A percentile compares a stretch with the other conserved stretches of the same genome.
Evolutionary conservation across 2,329 filamentous ascomycete genomes (phyloP).

Genomic region (Apiospora hydei): DNA sequence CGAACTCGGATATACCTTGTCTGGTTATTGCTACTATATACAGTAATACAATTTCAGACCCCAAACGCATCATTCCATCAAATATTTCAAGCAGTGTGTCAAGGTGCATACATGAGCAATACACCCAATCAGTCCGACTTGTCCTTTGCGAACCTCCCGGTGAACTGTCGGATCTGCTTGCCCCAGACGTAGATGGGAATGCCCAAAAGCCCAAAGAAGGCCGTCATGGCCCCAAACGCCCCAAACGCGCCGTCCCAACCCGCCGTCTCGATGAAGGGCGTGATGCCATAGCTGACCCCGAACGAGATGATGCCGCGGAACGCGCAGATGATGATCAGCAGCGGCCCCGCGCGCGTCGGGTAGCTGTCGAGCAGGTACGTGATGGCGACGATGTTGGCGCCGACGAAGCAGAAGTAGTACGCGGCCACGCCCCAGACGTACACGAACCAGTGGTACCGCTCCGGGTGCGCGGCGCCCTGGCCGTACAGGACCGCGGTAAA

Average conservation of each 20-base stretch:
- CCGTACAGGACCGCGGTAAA: constrained; percentile 49
- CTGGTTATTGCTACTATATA: constrained; percentile 3
- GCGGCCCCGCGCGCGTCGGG: constrained; percentile 48
- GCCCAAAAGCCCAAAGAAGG: constrained; percentile 37
- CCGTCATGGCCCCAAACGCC: constrained; percentile 43
- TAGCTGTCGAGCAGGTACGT: constrained; percentile 54
- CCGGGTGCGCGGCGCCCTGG: constrained; percentile 43
- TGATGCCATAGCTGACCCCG: constrained; percentile 42
- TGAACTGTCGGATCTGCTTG: constrained; percentile 40
- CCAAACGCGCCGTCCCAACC: constrained; percentile 45
- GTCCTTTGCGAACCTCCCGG: constrained; percentile 33
- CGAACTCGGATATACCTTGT: not conserved
- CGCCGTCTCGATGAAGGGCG: constrained; percentile 37
- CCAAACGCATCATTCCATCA: not conserved
- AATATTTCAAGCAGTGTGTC: not conserved
- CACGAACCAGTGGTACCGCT: constrained; percentile 44
- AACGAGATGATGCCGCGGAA: constrained; percentile 54
- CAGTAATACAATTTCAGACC: not conserved
- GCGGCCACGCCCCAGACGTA: constrained; percentile 39
- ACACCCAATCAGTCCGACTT: constrained; percentile 19
- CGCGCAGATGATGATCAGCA: constrained; percentile 54
- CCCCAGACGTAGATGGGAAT: constrained; percentile 43
- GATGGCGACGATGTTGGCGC: constrained; percentile 52
- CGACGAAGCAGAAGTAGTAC: constrained; percentile 48
- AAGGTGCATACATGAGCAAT: not conserved